Base-by-base conservation (phyloP, 1,139 yeast genomes). In the Nakaseomyces bracarensis region DNA sequence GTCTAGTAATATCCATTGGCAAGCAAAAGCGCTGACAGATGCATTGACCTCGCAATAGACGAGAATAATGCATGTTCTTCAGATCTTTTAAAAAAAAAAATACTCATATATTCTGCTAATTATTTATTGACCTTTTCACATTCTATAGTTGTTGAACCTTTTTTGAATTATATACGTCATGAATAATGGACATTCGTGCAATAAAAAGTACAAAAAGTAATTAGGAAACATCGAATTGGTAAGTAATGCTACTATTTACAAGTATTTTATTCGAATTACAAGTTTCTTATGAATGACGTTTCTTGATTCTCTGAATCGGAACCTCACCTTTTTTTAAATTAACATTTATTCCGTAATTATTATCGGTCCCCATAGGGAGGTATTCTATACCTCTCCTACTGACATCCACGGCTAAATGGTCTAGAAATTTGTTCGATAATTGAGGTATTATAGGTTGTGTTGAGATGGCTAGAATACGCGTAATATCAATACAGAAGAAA, bases 371-470 rank as follows among this genome's bases (percentile, higher is more conserved):
- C 23, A 74, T 54, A 21, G 43, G 44, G 0, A 74, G 68, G 48
- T 47, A 64, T 1, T 62, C 60, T 3, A 66, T 36, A 2, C 65
- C 57, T 30, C 89, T 65, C n/a, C 62, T 66, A 0, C 55, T 57
- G 1, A 49, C 26, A 8, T 55, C 52, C 3, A 85, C 87, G 7
- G 68, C 74, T 36, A 91, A 61, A 43, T 87, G 67, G 53, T 82
- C 81, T 33, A 91, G 66, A n/a, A 86, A 65, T 22, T 65, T 63
- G 0, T 54, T 49, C 0, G 95, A 63, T 39, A 85, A 66, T 2
- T 66, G 64, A 0, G 97, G 97, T 38, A 84, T 75, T 21, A 89
- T 68, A 1, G 96, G 86, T 45, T 72, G 75, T 21, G 83, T 68
- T 30, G 84, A 58, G 10, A 91, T 76, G 0, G 91, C 71, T 13